These are phyloP conservation scores for Cryphonectria parasitica DNA, from an alignment of 2,329 filamentous ascomycete species.

Conservation along the genomic window DNA sequence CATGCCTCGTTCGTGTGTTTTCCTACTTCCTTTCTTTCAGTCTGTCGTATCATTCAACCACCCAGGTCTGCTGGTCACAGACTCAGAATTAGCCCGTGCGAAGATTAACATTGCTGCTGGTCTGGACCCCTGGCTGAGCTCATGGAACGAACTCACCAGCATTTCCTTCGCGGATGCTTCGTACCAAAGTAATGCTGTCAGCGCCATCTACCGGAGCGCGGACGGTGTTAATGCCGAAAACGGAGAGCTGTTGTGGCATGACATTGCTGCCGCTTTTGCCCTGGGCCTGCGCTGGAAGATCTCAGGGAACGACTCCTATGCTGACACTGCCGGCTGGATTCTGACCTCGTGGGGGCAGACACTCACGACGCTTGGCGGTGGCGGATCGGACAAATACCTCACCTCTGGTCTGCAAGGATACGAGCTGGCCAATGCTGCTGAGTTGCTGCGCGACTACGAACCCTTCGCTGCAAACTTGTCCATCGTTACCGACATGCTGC, in stretches of 20 bases:
- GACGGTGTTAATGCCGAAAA: conserved; percentile 13
- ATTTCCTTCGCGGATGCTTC: conserved; percentile 9
- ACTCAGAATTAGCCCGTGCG: conserved; percentile 15
- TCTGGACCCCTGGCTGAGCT: conserved; percentile 22
- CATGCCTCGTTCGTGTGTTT: background rate
- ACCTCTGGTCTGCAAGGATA: conserved; percentile 50
- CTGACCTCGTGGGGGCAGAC: conserved; percentile 45
- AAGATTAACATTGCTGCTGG: conserved; percentile 17
- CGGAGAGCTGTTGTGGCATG: conserved; percentile 16
- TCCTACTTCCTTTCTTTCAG: background rate
- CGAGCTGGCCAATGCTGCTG: conserved; percentile 50
- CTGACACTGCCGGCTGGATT: conserved; percentile 42
- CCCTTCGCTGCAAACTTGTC: conserved; percentile 32
- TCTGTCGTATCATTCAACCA: conserved; percentile 15
- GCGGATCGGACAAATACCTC: conserved; percentile 36
- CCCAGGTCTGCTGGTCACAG: conserved; percentile 23
- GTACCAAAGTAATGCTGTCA: conserved; percentile 18
- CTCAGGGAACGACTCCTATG: conserved; percentile 41
- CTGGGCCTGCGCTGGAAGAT: conserved; percentile 46
- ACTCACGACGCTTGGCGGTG: conserved; percentile 40
- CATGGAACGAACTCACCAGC: conserved; percentile 16
- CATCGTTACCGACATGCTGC: conserved; percentile 39
- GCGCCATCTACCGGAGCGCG: conserved; percentile 17
- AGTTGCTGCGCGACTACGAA: background rate
- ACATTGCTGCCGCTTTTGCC: conserved; percentile 25